Evolutionary conservation across 1,139 yeast genomes (phyloP).

Genomic region (Geotrichum aggregatum): DNA sequence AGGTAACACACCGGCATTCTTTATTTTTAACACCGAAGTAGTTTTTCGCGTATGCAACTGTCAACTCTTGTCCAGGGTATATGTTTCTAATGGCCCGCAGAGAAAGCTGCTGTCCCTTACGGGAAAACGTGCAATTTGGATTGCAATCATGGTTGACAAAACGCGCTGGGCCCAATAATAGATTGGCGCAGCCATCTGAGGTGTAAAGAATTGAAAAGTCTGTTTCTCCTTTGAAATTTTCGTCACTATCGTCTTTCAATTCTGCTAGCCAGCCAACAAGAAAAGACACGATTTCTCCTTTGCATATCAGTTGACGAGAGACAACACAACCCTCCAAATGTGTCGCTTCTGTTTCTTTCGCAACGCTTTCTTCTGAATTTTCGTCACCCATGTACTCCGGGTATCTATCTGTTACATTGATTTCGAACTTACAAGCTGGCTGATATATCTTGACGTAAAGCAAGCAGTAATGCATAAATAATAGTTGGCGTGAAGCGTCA

Average conservation of each 20-base stretch:
- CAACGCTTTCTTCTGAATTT: background rate
- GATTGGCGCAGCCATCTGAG: conserved; percentile 36
- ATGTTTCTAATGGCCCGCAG: conserved; percentile 40
- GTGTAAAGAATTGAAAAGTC: conserved; percentile 44
- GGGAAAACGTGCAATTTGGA: conserved; percentile 42
- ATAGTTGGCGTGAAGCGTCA: conserved; percentile 30
- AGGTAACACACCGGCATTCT: conserved; percentile 46
- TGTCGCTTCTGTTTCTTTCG: conserved; percentile 13
- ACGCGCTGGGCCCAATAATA: conserved; percentile 49
- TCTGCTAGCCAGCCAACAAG: conserved; percentile 41
- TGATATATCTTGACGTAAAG: conserved; percentile 41
- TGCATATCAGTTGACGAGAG: conserved; percentile 35
- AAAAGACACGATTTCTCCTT: conserved; percentile 40
- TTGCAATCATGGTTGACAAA: conserved; percentile 48
- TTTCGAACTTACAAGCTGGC: conserved; percentile 43
- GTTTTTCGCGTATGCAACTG: conserved; percentile 43
- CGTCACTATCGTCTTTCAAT: conserved; percentile 39
- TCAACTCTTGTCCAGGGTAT: conserved; percentile 45
- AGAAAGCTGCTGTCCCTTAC: conserved; percentile 34
- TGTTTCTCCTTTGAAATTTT: conserved; percentile 36
- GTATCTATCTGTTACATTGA: conserved; percentile 46
- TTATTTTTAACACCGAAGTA: conserved; percentile 44
- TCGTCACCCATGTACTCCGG: background rate
- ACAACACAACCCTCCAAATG: conserved; percentile 43
- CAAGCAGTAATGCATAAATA: conserved; percentile 41